A percentile compares a stretch with the other conserved stretches of the same genome.
phyloP scores from a whole-genome alignment of 129 eudicot species.

The Mikania micrantha region DNA sequence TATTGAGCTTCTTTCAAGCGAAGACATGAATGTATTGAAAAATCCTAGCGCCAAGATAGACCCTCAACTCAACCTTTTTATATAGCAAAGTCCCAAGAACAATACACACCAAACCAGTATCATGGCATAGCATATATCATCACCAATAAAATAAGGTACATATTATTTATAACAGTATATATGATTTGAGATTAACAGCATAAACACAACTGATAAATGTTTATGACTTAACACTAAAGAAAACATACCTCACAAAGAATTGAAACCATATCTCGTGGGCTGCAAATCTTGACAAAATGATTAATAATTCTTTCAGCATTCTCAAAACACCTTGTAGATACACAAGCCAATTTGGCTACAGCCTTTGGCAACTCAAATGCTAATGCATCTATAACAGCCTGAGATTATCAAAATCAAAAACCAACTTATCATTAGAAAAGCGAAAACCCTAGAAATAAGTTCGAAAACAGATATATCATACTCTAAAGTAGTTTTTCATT shows the following conservation, averaged over 20 bases:
- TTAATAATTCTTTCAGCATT: constrained; percentile 45
- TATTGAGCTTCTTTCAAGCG: too few relatives aligned
- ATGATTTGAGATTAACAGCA: neutral
- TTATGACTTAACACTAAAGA: neutral
- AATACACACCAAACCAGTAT: too few relatives aligned
- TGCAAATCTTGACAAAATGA: constrained; percentile 45
- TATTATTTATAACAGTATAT: neutral
- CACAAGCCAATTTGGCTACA: constrained; percentile 56
- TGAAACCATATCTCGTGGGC: constrained; percentile 84
- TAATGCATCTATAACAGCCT: constrained; percentile 72
- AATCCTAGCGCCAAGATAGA: too few relatives aligned
- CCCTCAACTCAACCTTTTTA: too few relatives aligned
- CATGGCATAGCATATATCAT: too few relatives aligned
- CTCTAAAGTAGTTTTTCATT: neutral
- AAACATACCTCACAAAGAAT: constrained; percentile 70
- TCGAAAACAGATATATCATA: neutral
- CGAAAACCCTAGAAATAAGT: neutral
- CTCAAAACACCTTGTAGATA: constrained; percentile 55
- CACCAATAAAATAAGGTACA: neutral
- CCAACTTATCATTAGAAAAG: neutral
- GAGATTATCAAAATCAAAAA: neutral
- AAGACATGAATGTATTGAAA: too few relatives aligned
- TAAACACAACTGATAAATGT: neutral
- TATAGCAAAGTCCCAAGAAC: too few relatives aligned
- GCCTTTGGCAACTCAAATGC: constrained; percentile 80